Base-by-base conservation (phyloP, 257 asterid species). In the Scutellaria barbata region DNA sequence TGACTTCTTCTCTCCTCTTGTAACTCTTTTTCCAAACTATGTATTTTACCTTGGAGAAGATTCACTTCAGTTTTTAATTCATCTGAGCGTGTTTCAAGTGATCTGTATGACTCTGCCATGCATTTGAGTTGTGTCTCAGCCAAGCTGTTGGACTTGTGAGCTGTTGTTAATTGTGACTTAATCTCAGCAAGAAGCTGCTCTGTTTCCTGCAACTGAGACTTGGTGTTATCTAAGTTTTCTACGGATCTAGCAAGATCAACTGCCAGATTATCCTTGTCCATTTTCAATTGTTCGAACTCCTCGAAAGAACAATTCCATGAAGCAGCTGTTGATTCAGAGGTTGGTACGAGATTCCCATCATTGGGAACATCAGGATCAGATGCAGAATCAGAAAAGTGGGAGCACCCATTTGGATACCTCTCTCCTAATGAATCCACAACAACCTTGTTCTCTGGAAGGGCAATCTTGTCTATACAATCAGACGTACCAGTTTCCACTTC, bases 81-180 rank as follows among this genome's bases (percentile, higher is more conserved):
- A 71, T 83, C 95, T 11, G 96, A 85, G 18, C 95, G 89, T 25
- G 83, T 69, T 81, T 91, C 99, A 73, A 91, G 97, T 25, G 88
- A 77, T 41, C 81, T 89, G 84, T 94, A 94, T 3, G 99, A 94
- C 75, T 91, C 97, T 5, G 96, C 96, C 99, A 94, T 94, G 82
- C 99, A 94, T 76, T 89, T 94, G 69, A 94, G 96, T 85, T 94
- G 99, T 39, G 96, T 94, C 83, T 89, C 99, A 60, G 96, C 88
- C 84, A 94, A 85, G 81, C 96, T 80, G 79, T 91, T 89, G 69
- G 85, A 80, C 81, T 82, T 91, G 72, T 88, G 89, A 67, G 96
- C 92, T 37, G 92, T 88, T 55, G 84, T 69, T 73, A 94, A 77
- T 73, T 89, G 94, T 50, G 95, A 86, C 88, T 80, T 89, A n/a